These are phyloP conservation scores for Monosporozyma aquatica DNA, from an alignment of 805 yeast genomes.

Conservation along the genomic window DNA sequence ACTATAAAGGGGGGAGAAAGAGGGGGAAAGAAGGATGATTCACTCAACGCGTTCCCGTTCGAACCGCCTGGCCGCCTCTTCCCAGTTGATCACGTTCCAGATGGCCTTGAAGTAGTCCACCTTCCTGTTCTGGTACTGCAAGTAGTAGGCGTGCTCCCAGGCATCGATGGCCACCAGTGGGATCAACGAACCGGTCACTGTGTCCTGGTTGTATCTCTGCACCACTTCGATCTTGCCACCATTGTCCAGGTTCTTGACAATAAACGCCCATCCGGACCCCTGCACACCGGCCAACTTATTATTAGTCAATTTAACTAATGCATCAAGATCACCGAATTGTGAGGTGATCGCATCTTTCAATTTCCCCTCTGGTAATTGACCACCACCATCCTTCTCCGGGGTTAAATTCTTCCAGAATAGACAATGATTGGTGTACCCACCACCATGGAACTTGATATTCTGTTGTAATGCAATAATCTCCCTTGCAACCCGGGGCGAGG, in stretches of 20 bases:
- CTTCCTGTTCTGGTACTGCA: constrained; percentile 87
- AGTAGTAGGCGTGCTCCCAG: constrained; percentile 95
- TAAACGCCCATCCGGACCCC: constrained; percentile 95
- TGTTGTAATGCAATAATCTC: constrained; percentile 51
- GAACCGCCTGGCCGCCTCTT: constrained; percentile 73
- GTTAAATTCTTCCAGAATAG: constrained; percentile 84
- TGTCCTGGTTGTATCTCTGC: constrained; percentile 80
- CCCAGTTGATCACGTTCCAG: constrained; percentile 93
- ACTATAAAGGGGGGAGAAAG: no score
- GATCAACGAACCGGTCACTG: constrained; percentile 56
- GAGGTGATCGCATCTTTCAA: constrained; percentile 49
- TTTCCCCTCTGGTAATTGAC: constrained; percentile 44
- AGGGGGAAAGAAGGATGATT: no score
- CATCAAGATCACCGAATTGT: constrained; percentile 68
- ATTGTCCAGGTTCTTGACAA: constrained; percentile 69
- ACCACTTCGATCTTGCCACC: constrained; percentile 65
- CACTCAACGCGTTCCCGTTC: constrained; percentile 19
- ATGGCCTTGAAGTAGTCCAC: constrained; percentile 87
- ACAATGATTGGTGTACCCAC: constrained; percentile 81
- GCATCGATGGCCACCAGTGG: constrained; percentile 89
- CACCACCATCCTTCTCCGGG: constrained; percentile 70
- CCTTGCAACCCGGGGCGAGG: constrained; percentile 29
- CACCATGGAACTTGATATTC: constrained; percentile 82
- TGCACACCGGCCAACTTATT: constrained; percentile 74
- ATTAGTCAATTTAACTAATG: constrained; percentile 55